Percentiles rank a stretch among this genome's conserved stretches.
These are phyloP conservation scores for Solanum clarkiae DNA, from an alignment of 257 asterid genomes.

Conservation along the genomic window DNA sequence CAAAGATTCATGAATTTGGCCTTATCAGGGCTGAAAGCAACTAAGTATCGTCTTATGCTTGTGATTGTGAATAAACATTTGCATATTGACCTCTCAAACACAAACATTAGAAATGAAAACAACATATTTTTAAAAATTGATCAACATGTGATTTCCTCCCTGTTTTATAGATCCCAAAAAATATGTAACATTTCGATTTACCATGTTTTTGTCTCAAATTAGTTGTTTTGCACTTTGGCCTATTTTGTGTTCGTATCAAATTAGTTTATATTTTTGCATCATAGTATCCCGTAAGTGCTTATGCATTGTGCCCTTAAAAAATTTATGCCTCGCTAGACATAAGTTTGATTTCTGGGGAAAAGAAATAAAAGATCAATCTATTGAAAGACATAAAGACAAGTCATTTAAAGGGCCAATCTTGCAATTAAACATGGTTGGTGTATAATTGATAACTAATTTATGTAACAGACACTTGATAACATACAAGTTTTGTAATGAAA, in stretches of 20 bases:
- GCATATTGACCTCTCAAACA: neutral
- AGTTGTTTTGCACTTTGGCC: neutral
- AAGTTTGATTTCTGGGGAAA: neutral
- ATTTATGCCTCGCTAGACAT: no score
- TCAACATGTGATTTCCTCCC: neutral
- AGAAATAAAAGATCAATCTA: no score
- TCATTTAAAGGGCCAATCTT: neutral
- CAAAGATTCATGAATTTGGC: conserved; percentile 38
- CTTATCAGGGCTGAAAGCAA: neutral
- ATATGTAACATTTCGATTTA: neutral
- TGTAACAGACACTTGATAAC: neutral
- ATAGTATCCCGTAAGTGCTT: no score
- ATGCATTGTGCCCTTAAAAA: no score
- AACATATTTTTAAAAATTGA: neutral
- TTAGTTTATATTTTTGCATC: no score
- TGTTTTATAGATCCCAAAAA: neutral
- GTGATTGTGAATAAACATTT: conserved; percentile 11
- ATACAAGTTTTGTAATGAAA: no score
- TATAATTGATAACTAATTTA: neutral
- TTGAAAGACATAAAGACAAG: neutral
- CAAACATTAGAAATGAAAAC: neutral
- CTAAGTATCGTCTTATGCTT: conserved; percentile 9
- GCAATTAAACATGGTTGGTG: neutral
- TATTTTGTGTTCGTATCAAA: no score
- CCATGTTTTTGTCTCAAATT: neutral